These are phyloP conservation scores for Penicillium silybi DNA, from an alignment of 495 filamentous ascomycete species.

Conservation along the genomic window DNA sequence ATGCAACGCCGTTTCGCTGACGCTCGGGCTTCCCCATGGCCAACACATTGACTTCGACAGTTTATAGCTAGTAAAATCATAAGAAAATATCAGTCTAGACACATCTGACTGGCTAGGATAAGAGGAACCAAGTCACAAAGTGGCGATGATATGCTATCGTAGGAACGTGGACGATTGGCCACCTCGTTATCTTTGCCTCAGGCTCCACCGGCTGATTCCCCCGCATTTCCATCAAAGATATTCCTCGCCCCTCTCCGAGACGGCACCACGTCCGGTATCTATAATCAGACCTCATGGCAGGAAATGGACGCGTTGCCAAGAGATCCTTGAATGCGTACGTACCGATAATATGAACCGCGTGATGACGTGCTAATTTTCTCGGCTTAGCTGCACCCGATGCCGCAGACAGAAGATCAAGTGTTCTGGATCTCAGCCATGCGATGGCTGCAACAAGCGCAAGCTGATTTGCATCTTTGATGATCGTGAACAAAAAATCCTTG, in stretches of 20 bases:
- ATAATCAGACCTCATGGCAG: slow-evolving; percentile 14
- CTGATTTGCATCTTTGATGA: slow-evolving; percentile 38
- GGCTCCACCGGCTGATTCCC: slow-evolving; percentile 11
- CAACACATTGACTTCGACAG: too few relatives aligned
- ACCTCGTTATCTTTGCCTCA: not conserved
- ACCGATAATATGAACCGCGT: not conserved
- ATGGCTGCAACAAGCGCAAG: slow-evolving; percentile 41
- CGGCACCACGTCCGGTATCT: slow-evolving; percentile 1
- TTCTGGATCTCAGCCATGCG: slow-evolving; percentile 39
- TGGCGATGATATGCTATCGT: not conserved
- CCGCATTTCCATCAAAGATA: slow-evolving; percentile 10
- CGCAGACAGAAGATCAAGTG: slow-evolving; percentile 47
- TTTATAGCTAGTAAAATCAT: too few relatives aligned
- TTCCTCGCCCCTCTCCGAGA: not conserved
- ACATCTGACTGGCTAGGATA: too few relatives aligned
- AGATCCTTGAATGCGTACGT: slow-evolving; percentile 39
- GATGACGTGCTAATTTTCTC: not conserved
- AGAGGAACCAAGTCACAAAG: not conserved
- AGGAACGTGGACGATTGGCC: not conserved
- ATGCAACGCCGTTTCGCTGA: too few relatives aligned
- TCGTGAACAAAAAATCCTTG: slow-evolving; percentile 40
- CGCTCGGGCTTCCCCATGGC: too few relatives aligned
- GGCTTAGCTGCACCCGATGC: slow-evolving; percentile 37
- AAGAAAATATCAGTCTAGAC: too few relatives aligned
- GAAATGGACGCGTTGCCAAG: slow-evolving; percentile 28